Evolutionary conservation across 345 rosid genomes (phyloP).

Genomic region (Physaria fendleri): DNA sequence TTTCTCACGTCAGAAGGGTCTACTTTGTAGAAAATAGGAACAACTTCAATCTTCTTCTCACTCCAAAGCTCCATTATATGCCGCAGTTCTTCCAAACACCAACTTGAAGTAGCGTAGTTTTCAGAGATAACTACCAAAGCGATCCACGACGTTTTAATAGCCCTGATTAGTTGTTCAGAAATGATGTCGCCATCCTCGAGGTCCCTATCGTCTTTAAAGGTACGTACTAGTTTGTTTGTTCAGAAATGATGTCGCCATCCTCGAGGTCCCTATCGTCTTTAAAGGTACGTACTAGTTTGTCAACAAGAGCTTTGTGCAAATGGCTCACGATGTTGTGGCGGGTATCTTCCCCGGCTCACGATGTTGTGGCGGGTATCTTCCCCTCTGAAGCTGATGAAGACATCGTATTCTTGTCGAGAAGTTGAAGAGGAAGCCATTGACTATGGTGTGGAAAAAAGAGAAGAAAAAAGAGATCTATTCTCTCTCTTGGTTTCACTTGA

Average conservation of each 20-base stretch:
- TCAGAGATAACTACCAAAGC: conserved; percentile 10
- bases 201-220: neutral
- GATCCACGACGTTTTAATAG: neutral
- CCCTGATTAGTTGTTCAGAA: neutral
- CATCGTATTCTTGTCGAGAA: neutral
- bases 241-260: neutral
- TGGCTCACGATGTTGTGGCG: neutral
- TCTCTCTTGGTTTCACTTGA: too few relatives aligned
- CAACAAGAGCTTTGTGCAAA: neutral
- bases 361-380: conserved; percentile 1
- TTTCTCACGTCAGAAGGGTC: conserved; percentile 2
- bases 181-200: neutral
- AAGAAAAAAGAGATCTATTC: too few relatives aligned
- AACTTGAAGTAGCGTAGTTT: conserved; percentile 16
- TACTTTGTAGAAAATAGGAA: conserved; percentile 13
- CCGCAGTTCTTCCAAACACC: conserved; percentile 17
- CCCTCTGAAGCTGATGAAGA: neutral
- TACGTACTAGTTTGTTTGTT: neutral
- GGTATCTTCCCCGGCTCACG: conserved; percentile 3
- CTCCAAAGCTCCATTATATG: neutral
- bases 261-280: neutral
- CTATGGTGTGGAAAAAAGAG: too few relatives aligned
- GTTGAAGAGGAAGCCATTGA: conserved; percentile 1
- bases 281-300: neutral
- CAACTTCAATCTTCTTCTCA: neutral